These are phyloP conservation scores for Gaeumannomyces sp. DNA, from an alignment of 2,329 filamentous ascomycete species.

Conservation along the genomic window DNA sequence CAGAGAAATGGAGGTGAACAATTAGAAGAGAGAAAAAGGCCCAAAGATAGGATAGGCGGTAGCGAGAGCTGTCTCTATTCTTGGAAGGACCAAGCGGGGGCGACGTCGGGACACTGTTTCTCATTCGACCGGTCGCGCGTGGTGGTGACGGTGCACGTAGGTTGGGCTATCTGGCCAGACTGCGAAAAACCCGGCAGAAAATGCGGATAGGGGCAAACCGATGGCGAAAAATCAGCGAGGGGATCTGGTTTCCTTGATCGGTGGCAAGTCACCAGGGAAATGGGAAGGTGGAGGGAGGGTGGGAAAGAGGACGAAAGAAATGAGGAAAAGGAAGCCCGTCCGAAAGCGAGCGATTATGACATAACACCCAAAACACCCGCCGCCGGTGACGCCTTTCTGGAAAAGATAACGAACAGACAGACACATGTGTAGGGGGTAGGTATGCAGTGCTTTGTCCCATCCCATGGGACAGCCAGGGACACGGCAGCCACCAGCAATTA, in stretches of 20 bases:
- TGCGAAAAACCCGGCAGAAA: neutral
- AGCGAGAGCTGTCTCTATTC: neutral
- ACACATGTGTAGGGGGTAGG: neutral
- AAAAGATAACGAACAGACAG: conserved; percentile 3
- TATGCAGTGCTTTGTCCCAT: neutral
- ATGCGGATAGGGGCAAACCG: neutral
- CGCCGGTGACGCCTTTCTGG: conserved; percentile 3
- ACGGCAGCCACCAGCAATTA: neutral
- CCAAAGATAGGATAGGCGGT: neutral
- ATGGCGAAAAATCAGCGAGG: neutral
- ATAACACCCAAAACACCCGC: neutral
- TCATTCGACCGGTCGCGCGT: too few relatives aligned
- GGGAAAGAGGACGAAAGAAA: neutral
- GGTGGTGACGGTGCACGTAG: neutral
- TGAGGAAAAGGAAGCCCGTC: neutral
- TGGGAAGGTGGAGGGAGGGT: neutral
- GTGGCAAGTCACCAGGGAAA: neutral
- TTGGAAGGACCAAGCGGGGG: neutral
- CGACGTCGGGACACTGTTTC: too few relatives aligned
- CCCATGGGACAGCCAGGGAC: neutral
- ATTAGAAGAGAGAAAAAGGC: neutral
- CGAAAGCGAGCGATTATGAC: conserved; percentile 6
- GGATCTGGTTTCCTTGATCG: neutral
- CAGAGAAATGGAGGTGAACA: neutral
- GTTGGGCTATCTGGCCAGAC: too few relatives aligned